Evolutionary conservation across 208 protist species (phyloP), one percentile per base, ranked within the genome.

Genomic region (Leishmania major): DNA sequence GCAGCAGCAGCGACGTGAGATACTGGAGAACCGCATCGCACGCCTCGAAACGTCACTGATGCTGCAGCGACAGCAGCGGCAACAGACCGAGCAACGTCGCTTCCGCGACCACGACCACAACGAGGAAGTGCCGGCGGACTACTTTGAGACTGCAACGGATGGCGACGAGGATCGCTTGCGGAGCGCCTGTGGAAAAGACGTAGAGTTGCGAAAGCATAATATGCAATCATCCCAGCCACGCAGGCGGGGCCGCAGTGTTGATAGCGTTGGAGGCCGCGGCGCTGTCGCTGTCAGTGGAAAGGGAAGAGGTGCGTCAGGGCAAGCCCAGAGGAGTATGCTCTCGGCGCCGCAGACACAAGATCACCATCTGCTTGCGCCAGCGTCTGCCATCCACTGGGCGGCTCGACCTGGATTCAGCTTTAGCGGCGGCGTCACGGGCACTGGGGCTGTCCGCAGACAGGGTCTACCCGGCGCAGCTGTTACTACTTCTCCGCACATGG

Each of bases 21-120:
- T 37, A 25, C 47, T 81, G 45, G 31, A 85, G 59, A 49, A 62
- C 19, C 81, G 81, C 25, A 74, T 85, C 47, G 75, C n/a, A 22
- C 28, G 37, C 5, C 77, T 80, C 45, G 76, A 76, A 40, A 47
- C 49, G 25, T 43, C 45, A 25, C 19, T 76, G 31, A 17, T 53
- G 22, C 40, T 69, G 49, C 75, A 19, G 55, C 60, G 37, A 40
- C 75, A 43, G 75, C 75, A 57, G 43, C 75, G 28, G 59, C 75
- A 71, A 3, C 51, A 11, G 60, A n/a, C 28, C 11, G 47, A 19
- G n/a, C 37, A 1, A 19, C 60, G 3, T 28, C 37, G 49, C 40
- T n/a, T 43, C 31, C 35, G 31, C 13, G 45, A 17, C 22, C 51
- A n/a, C 47, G 49, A 28, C 72, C 13, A 60, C 40, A 22, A 25